Evolutionary conservation across 768 basidiomycete genomes (phyloP), one percentile per base, ranked within the genome.

Genomic region (Wakefieldia striispora): DNA sequence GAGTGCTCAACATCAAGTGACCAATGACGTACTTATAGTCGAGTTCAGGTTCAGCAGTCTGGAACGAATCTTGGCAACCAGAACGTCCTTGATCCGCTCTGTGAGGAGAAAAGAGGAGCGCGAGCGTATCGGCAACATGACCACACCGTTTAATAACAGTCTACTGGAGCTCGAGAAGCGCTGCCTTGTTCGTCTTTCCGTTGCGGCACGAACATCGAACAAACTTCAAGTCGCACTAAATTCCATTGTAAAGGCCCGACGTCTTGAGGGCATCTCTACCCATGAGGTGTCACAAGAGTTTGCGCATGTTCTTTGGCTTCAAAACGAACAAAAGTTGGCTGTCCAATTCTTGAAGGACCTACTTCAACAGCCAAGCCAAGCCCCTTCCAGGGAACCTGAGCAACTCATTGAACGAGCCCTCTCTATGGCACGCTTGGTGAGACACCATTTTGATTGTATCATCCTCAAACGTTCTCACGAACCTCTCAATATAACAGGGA

Each of bases 251-350:
- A 79, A 81, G 23, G 91, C 92, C 1, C 86, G 88, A 61, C 73
- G 70, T 33, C 68, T 94, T 5, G 81, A 81, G 51, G 61, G 53
- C 2, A 55, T 47, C 1, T 63, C 76, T 0, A 73, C 80, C 4
- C 71, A 72, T n/a, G 74, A 78, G 24, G 81, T 88, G 20, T 80
- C 83, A 0, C 77, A 85, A 58, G 95, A 97, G 63, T 92, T 91
- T 57, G 87, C 95, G 14, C 81, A 85, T 50, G 93, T 97, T 16
- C 75, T 98, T 7, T 98, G 95, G 92, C 68, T 80, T 10, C 86
- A 91, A 51, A 83, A 81, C 38, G 95, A 99, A 63, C 88, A 92
- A 57, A 83, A 82, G 52, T 67, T 86, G 4, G 95, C 95, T 0
- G 85, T 95, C 39, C 79, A 86, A 51, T 84, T 80, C 43, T 73